Conservation (phyloP, 306 rosid species). For the Medicago lupulina region DNA sequence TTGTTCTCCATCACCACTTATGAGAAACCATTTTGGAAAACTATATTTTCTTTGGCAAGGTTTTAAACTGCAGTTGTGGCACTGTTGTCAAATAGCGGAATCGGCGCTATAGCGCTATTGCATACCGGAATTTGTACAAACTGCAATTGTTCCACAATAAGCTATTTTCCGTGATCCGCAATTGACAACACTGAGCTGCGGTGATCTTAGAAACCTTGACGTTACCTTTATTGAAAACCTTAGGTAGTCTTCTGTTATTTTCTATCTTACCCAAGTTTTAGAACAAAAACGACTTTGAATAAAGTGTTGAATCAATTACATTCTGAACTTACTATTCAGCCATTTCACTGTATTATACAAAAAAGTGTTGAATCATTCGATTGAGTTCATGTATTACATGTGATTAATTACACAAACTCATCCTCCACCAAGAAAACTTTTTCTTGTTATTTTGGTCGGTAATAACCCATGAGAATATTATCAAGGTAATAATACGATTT, state of each 20-base stretch:
- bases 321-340: conserved; percentile 21
- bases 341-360: not conserved
- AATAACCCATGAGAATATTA: not conserved
- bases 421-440: not conserved
- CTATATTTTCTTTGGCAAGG: not conserved
- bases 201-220: not conserved
- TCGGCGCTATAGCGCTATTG: no score
- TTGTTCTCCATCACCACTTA: conserved; percentile 5
- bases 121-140: no score
- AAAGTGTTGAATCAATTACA: not conserved
- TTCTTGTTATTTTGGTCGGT: not conserved
- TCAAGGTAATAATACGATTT: conserved; percentile 22
- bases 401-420: not conserved
- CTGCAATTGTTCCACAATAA: no score
- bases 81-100: no score
- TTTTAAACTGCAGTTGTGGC: not conserved
- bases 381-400: conserved; percentile 19
- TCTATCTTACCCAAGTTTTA: conserved; percentile 12
- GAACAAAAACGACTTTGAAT: not conserved
- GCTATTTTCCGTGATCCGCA: no score
- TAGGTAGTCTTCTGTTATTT: conserved; percentile 20
- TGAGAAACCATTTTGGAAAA: conserved; percentile 28
- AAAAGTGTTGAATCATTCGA: not conserved
- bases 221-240: not conserved
- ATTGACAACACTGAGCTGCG: not conserved